phyloP scores from a whole-genome alignment of 2,329 filamentous ascomycete genomes.

The Chaetomium olivaceum region DNA sequence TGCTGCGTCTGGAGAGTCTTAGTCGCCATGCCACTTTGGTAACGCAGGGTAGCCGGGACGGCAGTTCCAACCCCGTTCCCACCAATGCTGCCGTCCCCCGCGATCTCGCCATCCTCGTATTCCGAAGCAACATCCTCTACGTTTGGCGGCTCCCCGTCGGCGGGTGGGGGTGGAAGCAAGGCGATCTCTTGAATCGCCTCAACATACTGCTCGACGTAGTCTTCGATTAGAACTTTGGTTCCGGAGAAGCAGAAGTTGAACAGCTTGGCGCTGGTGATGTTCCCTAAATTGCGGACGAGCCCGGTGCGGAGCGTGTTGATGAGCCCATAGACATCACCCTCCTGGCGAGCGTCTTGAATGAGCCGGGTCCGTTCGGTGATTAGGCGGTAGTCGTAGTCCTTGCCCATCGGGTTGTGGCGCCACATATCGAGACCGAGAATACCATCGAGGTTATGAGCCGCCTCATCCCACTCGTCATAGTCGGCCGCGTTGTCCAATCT shows the following conservation, averaged over 20 bases:
- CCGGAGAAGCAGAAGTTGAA: conserved; percentile 86
- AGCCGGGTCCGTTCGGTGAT: conserved; percentile 75
- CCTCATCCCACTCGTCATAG: conserved; percentile 84
- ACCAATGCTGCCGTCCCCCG: not conserved
- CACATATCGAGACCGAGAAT: conserved; percentile 78
- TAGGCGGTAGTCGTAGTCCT: conserved; percentile 82
- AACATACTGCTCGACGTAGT: conserved; percentile 85
- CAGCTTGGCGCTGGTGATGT: conserved; percentile 78
- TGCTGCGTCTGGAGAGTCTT: conserved; percentile 34
- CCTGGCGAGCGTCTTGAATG: conserved; percentile 65
- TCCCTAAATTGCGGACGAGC: conserved; percentile 82
- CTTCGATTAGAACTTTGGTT: conserved; percentile 86
- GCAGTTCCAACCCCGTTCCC: not conserved
- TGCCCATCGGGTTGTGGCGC: conserved; percentile 78
- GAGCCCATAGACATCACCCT: conserved; percentile 70
- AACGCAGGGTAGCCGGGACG: not conserved
- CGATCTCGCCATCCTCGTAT: conserved; percentile 17
- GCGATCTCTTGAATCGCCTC: conserved; percentile 77
- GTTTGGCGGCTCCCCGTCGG: conserved; percentile 16
- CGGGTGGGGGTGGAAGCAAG: conserved; percentile 59
- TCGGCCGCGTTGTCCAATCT: conserved; percentile 64
- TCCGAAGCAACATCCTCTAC: not conserved
- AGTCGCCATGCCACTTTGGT: conserved; percentile 10
- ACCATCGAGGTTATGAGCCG: conserved; percentile 81
- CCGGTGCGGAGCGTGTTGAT: conserved; percentile 80